Evolutionary conservation across 2,329 filamentous ascomycete genomes (phyloP).

Genomic region (Pezicula rhizophila): DNA sequence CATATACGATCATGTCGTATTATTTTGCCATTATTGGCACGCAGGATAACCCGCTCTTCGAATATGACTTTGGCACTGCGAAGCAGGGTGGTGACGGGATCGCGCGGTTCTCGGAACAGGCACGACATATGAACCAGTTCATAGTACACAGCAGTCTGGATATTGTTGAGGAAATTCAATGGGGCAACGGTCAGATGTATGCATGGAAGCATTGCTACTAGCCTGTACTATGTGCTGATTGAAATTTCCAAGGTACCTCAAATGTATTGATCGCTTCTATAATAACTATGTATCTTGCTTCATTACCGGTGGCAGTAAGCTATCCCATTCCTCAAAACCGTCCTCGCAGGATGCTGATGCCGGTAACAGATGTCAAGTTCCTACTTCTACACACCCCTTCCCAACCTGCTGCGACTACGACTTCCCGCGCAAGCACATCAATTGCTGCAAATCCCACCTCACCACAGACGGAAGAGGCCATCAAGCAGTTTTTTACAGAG

Average conservation of each 20-base stretch:
- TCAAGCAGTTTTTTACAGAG: constrained; percentile 89
- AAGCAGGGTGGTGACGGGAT: constrained; percentile 93
- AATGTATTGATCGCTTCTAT: constrained; percentile 94
- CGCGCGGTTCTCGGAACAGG: constrained; percentile 80
- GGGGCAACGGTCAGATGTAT: constrained; percentile 79
- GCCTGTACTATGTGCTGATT: constrained; percentile 1
- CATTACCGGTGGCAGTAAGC: constrained; percentile 70
- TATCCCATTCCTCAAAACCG: not conserved
- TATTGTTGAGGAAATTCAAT: constrained; percentile 94
- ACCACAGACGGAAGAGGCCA: constrained; percentile 89
- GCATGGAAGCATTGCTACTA: constrained; percentile 19
- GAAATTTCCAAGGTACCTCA: constrained; percentile 67
- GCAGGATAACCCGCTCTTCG: constrained; percentile 92
- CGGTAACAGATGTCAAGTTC: constrained; percentile 68
- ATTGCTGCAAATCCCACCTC: constrained; percentile 80
- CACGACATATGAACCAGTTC: constrained; percentile 94
- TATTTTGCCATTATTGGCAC: constrained; percentile 97
- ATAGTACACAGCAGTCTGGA: constrained; percentile 91
- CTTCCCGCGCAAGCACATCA: constrained; percentile 56
- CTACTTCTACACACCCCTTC: constrained; percentile 83
- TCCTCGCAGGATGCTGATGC: not conserved
- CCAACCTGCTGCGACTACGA: constrained; percentile 35
- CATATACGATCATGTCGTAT: constrained; percentile 70
- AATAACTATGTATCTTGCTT: constrained; percentile 94
- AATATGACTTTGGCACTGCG: constrained; percentile 93